A percentile compares a stretch with the other conserved stretches of the same genome.
Evolutionary conservation across 2,329 filamentous ascomycete genomes (phyloP).

Genomic region (Apiospora saccharicola): DNA sequence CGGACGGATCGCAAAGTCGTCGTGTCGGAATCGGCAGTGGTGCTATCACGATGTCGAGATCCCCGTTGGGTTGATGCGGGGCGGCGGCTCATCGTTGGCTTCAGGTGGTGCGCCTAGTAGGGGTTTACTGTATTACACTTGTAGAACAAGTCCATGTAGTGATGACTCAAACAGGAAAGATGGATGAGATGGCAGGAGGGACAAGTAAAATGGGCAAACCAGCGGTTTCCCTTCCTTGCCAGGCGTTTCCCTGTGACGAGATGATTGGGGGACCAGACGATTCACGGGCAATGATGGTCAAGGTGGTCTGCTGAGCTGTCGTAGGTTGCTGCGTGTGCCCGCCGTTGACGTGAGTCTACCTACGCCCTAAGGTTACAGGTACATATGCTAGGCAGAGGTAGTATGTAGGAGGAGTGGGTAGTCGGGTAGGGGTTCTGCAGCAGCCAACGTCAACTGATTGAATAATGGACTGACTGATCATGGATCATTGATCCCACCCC

Average conservation of each 20-base stretch:
- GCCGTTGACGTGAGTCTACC: conserved; percentile 17
- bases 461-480: conserved; percentile 12
- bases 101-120: conserved; percentile 14
- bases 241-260: conserved; percentile 23
- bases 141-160: conserved; percentile 1
- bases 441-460: conserved; percentile 16
- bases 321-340: conserved; percentile 13
- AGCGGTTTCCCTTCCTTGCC: conserved; percentile 8
- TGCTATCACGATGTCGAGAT: conserved; percentile 30
- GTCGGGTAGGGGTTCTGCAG: conserved; percentile 8
- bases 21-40: conserved; percentile 20
- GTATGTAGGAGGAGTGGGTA: conserved; percentile 12
- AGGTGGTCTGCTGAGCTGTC: conserved; percentile 20
- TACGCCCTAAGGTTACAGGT: conserved; percentile 17
- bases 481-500: conserved; percentile 12
- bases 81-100: conserved; percentile 30
- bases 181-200: conserved; percentile 20
- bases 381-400: conserved; percentile 16
- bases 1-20: conserved; percentile 11
- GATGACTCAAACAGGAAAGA: conserved; percentile 10
- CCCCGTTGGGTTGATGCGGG: conserved; percentile 29
- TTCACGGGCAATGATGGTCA: conserved; percentile 7
- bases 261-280: conserved; percentile 17
- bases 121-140: not conserved
- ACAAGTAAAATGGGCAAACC: conserved; percentile 13